These are phyloP conservation scores for Rhododendron williamsianum DNA, from an alignment of 148 eudicot species.

Conservation along the genomic window DNA sequence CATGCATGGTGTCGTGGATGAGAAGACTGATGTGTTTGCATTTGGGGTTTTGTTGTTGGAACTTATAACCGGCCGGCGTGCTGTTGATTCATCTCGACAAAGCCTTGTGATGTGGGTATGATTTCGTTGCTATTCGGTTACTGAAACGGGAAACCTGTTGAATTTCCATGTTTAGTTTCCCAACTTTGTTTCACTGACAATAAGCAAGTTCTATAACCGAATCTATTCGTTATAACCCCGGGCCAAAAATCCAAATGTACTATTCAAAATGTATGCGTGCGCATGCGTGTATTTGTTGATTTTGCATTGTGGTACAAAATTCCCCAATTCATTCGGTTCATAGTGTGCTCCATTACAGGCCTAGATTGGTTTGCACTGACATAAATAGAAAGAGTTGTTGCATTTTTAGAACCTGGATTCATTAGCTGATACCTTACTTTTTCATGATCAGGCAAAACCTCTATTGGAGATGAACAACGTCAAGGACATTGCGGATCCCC, in stretches of 20 bases:
- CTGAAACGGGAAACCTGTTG: background rate
- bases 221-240: background rate
- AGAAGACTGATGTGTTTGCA: constrained; percentile 87
- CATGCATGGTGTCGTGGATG: constrained; percentile 87
- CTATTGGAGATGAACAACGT: constrained; percentile 49
- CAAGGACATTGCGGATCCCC: constrained; percentile 66
- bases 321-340: too few species aligned
- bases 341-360: background rate
- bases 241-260: background rate
- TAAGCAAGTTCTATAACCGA: background rate
- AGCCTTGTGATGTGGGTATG: constrained; percentile 96
- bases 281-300: too few species aligned
- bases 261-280: background rate
- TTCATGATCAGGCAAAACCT: constrained; percentile 61
- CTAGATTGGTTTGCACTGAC: background rate
- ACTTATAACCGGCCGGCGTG: constrained; percentile 88
- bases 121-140: background rate
- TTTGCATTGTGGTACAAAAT: too few species aligned
- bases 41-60: constrained; percentile 81
- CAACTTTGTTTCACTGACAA: background rate
- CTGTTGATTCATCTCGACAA: constrained; percentile 63
- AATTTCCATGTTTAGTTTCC: background rate
- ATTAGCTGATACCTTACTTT: background rate
- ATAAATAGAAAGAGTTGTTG: background rate
- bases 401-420: background rate